Base-by-base conservation (phyloP, 192 early-diverging fungal genomes). In the Coemansia sp. region DNA sequence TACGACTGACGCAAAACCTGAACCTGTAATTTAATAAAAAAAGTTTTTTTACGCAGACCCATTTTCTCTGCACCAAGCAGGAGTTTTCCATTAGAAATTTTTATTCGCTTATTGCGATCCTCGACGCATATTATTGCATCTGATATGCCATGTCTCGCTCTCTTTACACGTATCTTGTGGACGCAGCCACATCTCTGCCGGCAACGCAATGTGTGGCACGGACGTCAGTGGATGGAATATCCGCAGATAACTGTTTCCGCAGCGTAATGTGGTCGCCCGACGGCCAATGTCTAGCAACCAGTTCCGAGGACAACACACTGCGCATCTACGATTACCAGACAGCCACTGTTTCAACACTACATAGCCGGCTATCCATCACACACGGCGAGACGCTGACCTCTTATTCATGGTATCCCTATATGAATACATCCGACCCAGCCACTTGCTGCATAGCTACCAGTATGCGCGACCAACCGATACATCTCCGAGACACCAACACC, bases 401-500 rank as follows among this genome's bases (percentile, higher is more conserved):
- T 12, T 69, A 62, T 12, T 48, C 69, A 1, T 83, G 81, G 81
- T 75, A 78, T 36, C 81, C 81, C 18, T 61, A 67, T 42, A 66
- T 75, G 66, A 64, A 14, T 45, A 14, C 38, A 0, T 16, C 48
- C 31, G 85, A 91, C 55, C 85, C 87, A 2, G 73, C 72, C 10
- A 84, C 88, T 7, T 87, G 87, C 73, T 89, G 86, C 20, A 68
- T 93, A 2, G 55, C 89, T 3, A 80, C 84, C 2, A 87, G 87
- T 7, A 83, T 82, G 22, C 78, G 91, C 50, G 93, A 93, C 40
- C 91, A 93, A 48, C 92, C 93, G 0, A 63, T 93, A 4, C 91
- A 86, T 28, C 57, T 95, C 61, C 91, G 93, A 84, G 91, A 93
- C 71, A 84, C 83, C 0, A 18, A 31, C 48, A 51, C 33, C 38